Evolutionary conservation across 306 rosid genomes (phyloP).

Genomic region (peach (Prunus persica)): Prunus_persica_NCBIv2 NC_034015.1:302501-303000

Average conservation of each 20-base stretch:
- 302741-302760: not conserved
- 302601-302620: conserved; percentile 6
- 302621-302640: not conserved
- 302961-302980: conserved; percentile 57
- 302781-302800: not conserved
- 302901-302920: conserved; percentile 72
- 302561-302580: not conserved
- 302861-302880: not conserved
- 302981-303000: conserved; percentile 55
- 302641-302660: not conserved
- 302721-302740: not conserved
- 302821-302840: not conserved
- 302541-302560: not conserved
- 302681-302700: not conserved
- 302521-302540: not conserved
- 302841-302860: not conserved
- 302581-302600: not conserved
- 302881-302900: conserved; percentile 56
- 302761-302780: not conserved
- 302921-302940: conserved; percentile 57
- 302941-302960: conserved; percentile 64
- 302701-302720: not conserved
- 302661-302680: not conserved
- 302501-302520: not conserved
- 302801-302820: not conserved